Base-by-base conservation (phyloP, 495 filamentous ascomycete species). In the Penicillium coprophilum region DNA sequence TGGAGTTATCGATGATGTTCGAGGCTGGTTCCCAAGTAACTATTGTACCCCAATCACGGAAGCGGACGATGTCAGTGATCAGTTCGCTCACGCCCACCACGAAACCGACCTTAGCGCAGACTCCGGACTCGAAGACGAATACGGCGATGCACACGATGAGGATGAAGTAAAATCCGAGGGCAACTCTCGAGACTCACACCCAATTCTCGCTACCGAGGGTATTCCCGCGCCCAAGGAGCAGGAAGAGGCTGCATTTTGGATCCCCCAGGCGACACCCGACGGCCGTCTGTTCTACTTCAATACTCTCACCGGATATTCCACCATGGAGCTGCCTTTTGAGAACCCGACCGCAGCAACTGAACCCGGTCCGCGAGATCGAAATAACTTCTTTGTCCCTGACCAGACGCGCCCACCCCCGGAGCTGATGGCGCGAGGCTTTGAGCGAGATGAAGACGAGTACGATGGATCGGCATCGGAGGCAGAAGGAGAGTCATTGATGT, bases 21-120 rank as follows among this genome's bases (percentile, higher is more conserved):
- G 94, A 60, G 94, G 94, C 53, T 98, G 94, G 94, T 98, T 98
- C 75, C 94, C 94, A 8, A 97, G 94, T 80, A 98, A 98, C 70
- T 98, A 98, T 74, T 97, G 94, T 74, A 82, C 87, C 51, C 82
- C 94, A 39, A 88, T 97, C 64, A 76, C 85, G 21, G 88, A 86
- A 63, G 80, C 83, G 40, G 85, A 88, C 46, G 89, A 95, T 55
- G 66, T 77, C 34, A 71, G 69, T 50, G 65, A 75, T 28, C 66
- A 75, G 24, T 58, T 71, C 56, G 60, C 52, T 34, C 69, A 71
- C 40, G 61, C 57, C 20, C 75, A 80, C 51, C 74, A 79, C 23
- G 78, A 76, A 17, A 71, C 67, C 23, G 86, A 89, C 65, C 76
- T 82, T 40, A 81, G 79, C 34, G 77, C 77, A 12, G 85, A 88